Evolutionary conservation across 768 basidiomycete species (phyloP).

Genomic region (Galerina sulciceps): DNA sequence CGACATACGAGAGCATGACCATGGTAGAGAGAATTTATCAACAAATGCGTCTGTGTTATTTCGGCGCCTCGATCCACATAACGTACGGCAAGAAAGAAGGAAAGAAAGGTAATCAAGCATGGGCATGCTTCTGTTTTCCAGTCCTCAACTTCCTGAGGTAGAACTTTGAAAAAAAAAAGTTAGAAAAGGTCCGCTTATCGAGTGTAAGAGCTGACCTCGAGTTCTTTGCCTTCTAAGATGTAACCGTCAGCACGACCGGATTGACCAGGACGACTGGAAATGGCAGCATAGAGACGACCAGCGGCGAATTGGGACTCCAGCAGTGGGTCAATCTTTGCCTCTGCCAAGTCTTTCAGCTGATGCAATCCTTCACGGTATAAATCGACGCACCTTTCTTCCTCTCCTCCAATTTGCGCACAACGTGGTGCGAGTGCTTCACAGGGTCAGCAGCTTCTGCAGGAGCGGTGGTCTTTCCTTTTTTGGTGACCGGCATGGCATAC

Average conservation of each 20-base stretch:
- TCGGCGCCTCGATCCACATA: conserved; percentile 24
- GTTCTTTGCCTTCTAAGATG: conserved; percentile 97
- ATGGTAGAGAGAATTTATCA: conserved; percentile 14
- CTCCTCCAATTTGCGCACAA: conserved; percentile 83
- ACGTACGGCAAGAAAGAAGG: conserved; percentile 17
- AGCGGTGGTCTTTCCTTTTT: conserved; percentile 76
- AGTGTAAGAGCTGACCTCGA: conserved; percentile 70
- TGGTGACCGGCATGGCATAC: conserved; percentile 96
- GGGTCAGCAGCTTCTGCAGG: conserved; percentile 54
- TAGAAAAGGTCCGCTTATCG: neutral
- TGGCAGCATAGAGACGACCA: conserved; percentile 92
- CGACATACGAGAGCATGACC: conserved; percentile 23
- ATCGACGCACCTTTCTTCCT: conserved; percentile 79
- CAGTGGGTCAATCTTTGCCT: conserved; percentile 89
- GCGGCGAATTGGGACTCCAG: conserved; percentile 91
- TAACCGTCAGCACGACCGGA: conserved; percentile 97
- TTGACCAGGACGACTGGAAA: conserved; percentile 96
- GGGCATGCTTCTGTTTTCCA: conserved; percentile 94
- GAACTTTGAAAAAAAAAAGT: conserved; percentile 57
- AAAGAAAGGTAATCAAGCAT: conserved; percentile 36
- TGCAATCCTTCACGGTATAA: neutral
- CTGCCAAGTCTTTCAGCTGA: conserved; percentile 36
- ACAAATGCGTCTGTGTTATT: conserved; percentile 21
- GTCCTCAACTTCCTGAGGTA: conserved; percentile 93
- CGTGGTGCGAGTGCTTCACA: conserved; percentile 90